These are phyloP conservation scores for Thelephora aurantiotincta DNA, from an alignment of 768 basidiomycete genomes.

Conservation along the genomic window DNA sequence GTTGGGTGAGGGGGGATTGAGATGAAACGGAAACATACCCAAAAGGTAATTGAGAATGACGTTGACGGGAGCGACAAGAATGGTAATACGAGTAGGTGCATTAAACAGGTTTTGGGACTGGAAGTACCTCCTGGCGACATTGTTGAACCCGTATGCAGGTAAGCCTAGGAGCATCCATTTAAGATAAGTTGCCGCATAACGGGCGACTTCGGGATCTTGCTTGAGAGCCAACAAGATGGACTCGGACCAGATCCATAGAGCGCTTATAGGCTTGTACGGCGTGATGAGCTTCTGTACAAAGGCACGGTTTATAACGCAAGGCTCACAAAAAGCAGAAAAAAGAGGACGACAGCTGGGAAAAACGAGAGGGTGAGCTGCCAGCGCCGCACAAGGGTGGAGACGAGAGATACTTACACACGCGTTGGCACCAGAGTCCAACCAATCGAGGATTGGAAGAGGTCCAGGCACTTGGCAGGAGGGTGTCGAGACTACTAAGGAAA, in stretches of 20 bases:
- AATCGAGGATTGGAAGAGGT: conserved; percentile 73
- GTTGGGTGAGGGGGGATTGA: conserved; percentile 2
- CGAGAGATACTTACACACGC: conserved; percentile 48
- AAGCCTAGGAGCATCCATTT: conserved; percentile 66
- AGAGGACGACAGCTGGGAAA: conserved; percentile 44
- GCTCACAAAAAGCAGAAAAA: conserved; percentile 44
- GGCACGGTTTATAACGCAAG: too few species aligned
- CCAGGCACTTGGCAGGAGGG: conserved; percentile 90
- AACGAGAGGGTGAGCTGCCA: background rate
- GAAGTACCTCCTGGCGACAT: conserved; percentile 53
- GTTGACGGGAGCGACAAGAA: conserved; percentile 79
- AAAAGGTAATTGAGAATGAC: conserved; percentile 71
- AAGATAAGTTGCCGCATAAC: conserved; percentile 63
- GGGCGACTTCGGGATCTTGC: conserved; percentile 78
- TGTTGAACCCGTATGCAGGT: conserved; percentile 55
- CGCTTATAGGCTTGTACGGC: conserved; percentile 31
- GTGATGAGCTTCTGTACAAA: conserved; percentile 1
- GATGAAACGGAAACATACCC: conserved; percentile 27
- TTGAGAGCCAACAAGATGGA: conserved; percentile 55
- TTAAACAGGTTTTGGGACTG: conserved; percentile 82
- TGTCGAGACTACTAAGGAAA: conserved; percentile 77
- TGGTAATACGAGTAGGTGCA: conserved; percentile 72
- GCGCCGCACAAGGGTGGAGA: background rate
- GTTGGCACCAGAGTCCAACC: conserved; percentile 83
- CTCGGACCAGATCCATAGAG: conserved; percentile 80